Evolutionary conservation across 2,329 filamentous ascomycete genomes (phyloP), one percentile per base, ranked within the genome.

Genomic region (Taxawa tesnikishii): DNA sequence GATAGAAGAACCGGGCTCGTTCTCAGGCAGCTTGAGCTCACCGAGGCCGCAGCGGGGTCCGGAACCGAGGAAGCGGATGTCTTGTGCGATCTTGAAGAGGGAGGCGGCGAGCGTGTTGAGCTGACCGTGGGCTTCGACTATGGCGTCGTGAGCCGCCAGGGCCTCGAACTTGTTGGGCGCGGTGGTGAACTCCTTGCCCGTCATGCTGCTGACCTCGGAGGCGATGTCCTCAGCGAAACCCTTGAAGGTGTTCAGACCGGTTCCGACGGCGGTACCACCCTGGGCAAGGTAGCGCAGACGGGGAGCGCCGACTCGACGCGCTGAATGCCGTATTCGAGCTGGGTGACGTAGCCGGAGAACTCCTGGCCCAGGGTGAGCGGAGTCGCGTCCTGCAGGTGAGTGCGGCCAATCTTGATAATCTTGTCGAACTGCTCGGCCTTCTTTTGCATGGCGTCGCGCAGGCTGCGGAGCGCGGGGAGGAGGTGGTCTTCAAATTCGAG

Each of bases 121-220:
- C 43, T 82, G 78, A 39, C 90, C 90, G 44, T 83, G 84, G 31
- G 88, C 88, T 65, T 96, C 87, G 37, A 96, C 85, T 47, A 96
- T 76, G 43, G 88, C 84, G 54, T 98, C 90, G 62, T 98, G 90
- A 31, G 90, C 84, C 37, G 90, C 90, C 26, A 98, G 76, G 3
- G 90, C 79, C 67, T 96, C 90, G 53, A 98, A 98, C 69, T 98
- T 98, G 75, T 98, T 98, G 44, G 90, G 88, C 9, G 90, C 90
- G 7, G 90, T 96, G 65, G 83, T 75, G 70, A 98, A 98, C 54
- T 90, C 68, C 48, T 80, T 85, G 47, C 87, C 87, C 3, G 90
- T 94, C 74, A 94, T 82, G 62, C 82, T 87, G 65, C 67, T 78
- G 41, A 98, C 84, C 62, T 96, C 87, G 37, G 78, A 73, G 23